These are phyloP conservation scores for Penicillium hordei DNA, from an alignment of 2,329 filamentous ascomycete species.

Conservation along the genomic window DNA sequence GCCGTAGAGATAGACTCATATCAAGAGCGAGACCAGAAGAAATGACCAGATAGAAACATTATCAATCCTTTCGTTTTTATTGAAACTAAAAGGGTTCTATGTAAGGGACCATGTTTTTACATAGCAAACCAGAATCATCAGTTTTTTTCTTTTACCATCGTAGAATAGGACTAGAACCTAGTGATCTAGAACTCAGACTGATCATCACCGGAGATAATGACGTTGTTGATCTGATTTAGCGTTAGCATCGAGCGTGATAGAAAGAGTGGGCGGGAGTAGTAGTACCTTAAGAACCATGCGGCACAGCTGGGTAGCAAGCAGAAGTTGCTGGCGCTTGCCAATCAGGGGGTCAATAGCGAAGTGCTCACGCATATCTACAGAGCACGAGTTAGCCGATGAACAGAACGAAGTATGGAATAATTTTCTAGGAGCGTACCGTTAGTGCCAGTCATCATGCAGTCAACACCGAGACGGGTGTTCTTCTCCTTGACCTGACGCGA, in stretches of 20 bases:
- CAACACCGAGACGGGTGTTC: conserved; percentile 78
- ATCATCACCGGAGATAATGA: conserved; percentile 84
- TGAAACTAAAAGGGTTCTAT: conserved; percentile 27
- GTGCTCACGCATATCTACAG: conserved; percentile 84
- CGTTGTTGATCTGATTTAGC: conserved; percentile 70
- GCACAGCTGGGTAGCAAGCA: conserved; percentile 95
- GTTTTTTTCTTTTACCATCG: conserved; percentile 21
- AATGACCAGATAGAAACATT: conserved; percentile 13
- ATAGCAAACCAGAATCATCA: conserved; percentile 26
- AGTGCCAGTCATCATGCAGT: conserved; percentile 94
- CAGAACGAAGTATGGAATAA: not conserved
- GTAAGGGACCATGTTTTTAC: conserved; percentile 29
- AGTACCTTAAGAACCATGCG: conserved; percentile 91
- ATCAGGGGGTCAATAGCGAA: conserved; percentile 99
- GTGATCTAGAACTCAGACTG: conserved; percentile 76
- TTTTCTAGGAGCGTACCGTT: conserved; percentile 60
- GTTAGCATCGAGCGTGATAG: conserved; percentile 18
- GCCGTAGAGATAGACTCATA: not conserved
- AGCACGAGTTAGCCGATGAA: conserved; percentile 8
- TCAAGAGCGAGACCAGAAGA: not conserved
- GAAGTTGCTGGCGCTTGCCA: conserved; percentile 94
- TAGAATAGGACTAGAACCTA: conserved; percentile 23
- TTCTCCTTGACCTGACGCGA: conserved; percentile 90
- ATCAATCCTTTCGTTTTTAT: conserved; percentile 28
- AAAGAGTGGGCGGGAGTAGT: conserved; percentile 2